These are phyloP conservation scores for Pinus albicaulis DNA, from an alignment of 75 land plant species.

Conservation along the genomic window DNA sequence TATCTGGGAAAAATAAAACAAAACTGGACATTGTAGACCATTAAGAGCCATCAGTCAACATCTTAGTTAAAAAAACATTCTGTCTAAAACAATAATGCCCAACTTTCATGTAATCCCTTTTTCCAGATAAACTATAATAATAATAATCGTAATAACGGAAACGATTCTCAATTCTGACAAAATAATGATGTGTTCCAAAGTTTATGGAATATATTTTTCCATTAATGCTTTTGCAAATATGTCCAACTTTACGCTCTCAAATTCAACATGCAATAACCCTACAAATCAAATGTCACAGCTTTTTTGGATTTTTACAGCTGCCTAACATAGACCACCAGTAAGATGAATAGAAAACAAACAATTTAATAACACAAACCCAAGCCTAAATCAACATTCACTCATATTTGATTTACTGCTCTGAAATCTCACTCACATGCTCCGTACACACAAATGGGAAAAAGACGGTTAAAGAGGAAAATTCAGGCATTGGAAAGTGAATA, in stretches of 20 bases:
- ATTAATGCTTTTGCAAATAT: neutral
- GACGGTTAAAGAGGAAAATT: neutral
- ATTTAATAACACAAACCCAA: conserved; percentile 7
- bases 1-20: conserved; percentile 64
- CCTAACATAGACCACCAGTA: neutral
- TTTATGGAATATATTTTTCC: neutral
- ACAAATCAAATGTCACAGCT: neutral
- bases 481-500: neutral
- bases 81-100: neutral
- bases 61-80: neutral
- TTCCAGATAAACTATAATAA: neutral
- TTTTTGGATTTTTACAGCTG: neutral
- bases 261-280: neutral
- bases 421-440: too few species aligned
- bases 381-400: neutral
- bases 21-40: conserved; percentile 7
- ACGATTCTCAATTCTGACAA: neutral
- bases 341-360: neutral
- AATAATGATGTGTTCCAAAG: neutral
- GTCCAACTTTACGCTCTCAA: neutral
- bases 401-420: too few species aligned
- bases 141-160: too few species aligned
- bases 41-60: conserved; percentile 4
- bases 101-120: neutral
- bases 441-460: neutral